Percentiles rank a stretch among this genome's conserved stretches.
phyloP scores from a whole-genome alignment of 108 stramenopile species.

The Pseudonitzschia delicatissima region DNA sequence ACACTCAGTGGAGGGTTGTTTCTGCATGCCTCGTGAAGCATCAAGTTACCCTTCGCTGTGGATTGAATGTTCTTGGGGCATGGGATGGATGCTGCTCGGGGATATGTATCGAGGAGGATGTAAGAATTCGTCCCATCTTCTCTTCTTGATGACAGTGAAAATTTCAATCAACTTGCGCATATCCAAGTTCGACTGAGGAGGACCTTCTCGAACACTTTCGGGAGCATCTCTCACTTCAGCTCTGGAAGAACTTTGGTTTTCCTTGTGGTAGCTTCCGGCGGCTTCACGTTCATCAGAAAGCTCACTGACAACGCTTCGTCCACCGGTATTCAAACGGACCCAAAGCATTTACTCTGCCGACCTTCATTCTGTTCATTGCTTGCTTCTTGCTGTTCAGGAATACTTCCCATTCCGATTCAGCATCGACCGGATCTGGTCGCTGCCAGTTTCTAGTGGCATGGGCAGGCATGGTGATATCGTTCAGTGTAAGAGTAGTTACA shows the following conservation, averaged over 20 bases:
- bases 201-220: conserved; percentile 8
- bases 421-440: conserved; percentile 19
- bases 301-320: conserved; percentile 7
- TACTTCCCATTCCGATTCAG: conserved; percentile 29
- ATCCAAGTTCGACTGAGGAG: conserved; percentile 6
- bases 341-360: conserved; percentile 6
- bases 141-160: conserved; percentile 25
- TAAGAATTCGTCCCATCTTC: conserved; percentile 24
- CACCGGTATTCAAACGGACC: background rate
- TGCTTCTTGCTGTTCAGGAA: conserved; percentile 28
- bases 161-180: conserved; percentile 25
- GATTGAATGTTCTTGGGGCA: conserved; percentile 16
- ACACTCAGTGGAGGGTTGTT: conserved; percentile 51
- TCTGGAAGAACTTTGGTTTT: conserved; percentile 15
- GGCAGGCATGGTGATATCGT: background rate
- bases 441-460: conserved; percentile 10
- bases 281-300: conserved; percentile 13
- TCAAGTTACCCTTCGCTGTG: conserved; percentile 35
- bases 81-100: conserved; percentile 16
- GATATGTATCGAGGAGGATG: conserved; percentile 18
- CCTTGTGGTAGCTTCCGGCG: conserved; percentile 6
- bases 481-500: background rate
- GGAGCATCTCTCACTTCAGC: conserved; percentile 1
- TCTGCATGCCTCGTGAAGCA: conserved; percentile 59
- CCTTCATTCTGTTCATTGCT: conserved; percentile 19